These are phyloP conservation scores for Trichosporon sp. DNA, from an alignment of 1,284 basidiomycete species.

Conservation along the genomic window DNA sequence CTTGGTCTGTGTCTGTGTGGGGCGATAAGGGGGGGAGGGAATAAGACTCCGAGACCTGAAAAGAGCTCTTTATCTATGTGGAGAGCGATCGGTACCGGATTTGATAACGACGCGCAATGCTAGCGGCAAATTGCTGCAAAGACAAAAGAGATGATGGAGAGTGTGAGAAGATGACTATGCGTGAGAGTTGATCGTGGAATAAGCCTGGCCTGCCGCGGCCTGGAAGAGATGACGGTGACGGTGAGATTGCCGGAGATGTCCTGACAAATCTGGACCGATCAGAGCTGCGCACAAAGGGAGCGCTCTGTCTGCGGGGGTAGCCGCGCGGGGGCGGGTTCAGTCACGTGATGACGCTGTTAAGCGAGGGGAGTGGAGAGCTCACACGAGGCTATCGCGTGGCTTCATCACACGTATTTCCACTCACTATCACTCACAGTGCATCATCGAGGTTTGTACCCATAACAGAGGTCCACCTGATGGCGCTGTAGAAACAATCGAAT, in stretches of 20 bases:
- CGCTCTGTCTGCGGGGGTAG: neutral
- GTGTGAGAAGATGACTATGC: neutral
- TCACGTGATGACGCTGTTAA: neutral
- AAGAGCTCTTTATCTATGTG: neutral
- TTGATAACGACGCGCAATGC: neutral
- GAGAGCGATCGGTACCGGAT: neutral
- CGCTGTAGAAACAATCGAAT: neutral
- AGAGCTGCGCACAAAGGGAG: neutral
- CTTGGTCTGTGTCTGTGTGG: neutral
- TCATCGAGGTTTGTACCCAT: conserved; percentile 3
- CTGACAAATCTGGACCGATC: neutral
- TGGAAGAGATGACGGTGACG: neutral
- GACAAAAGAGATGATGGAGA: neutral
- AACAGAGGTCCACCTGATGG: neutral
- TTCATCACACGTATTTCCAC: neutral
- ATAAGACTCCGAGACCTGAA: neutral
- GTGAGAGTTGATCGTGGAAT: neutral
- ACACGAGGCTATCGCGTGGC: neutral
- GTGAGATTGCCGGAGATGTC: neutral
- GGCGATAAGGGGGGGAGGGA: neutral
- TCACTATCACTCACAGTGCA: neutral
- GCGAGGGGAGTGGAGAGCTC: neutral
- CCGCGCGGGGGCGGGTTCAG: neutral
- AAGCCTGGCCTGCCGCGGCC: neutral
- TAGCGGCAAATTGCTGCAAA: neutral